A percentile compares a stretch with the other conserved stretches of the same genome.
Evolutionary conservation across 768 basidiomycete genomes (phyloP).

Genomic region (Mycena galericulata): DNA sequence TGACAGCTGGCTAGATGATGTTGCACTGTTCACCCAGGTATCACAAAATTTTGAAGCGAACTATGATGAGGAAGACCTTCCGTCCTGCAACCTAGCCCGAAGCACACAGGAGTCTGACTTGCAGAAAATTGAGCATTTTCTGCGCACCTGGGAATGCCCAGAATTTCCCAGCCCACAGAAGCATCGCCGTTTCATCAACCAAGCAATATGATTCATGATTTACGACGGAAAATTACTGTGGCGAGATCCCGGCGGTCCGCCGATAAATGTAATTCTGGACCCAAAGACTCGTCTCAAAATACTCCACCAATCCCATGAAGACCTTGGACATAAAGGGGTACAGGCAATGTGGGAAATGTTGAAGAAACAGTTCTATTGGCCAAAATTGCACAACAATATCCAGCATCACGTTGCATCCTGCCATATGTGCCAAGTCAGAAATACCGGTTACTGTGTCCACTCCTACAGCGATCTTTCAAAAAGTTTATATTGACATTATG

Average conservation of each 20-base stretch:
- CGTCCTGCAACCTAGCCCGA: too few species aligned
- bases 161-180: too few species aligned
- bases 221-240: slow-evolving; percentile 27
- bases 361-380: slow-evolving; percentile 42
- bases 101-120: too few species aligned
- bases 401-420: slow-evolving; percentile 41
- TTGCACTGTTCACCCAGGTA: too few species aligned
- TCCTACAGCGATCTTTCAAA: slow-evolving; percentile 34
- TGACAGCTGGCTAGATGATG: too few species aligned
- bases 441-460: slow-evolving; percentile 29
- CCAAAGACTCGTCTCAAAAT: slow-evolving; percentile 22
- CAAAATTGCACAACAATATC: slow-evolving; percentile 36
- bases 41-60: too few species aligned
- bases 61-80: too few species aligned
- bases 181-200: too few species aligned
- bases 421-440: slow-evolving; percentile 42
- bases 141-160: too few species aligned
- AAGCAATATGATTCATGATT: too few species aligned
- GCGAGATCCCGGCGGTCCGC: slow-evolving; percentile 10
- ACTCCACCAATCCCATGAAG: slow-evolving; percentile 38
- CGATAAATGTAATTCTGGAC: slow-evolving; percentile 33
- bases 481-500: slow-evolving; percentile 44
- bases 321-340: slow-evolving; percentile 40
- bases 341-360: slow-evolving; percentile 31
- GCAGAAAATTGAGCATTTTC: too few species aligned